These are phyloP conservation scores for Hypoxylon sp. DNA, from an alignment of 2,329 filamentous ascomycete genomes.

Conservation along the genomic window DNA sequence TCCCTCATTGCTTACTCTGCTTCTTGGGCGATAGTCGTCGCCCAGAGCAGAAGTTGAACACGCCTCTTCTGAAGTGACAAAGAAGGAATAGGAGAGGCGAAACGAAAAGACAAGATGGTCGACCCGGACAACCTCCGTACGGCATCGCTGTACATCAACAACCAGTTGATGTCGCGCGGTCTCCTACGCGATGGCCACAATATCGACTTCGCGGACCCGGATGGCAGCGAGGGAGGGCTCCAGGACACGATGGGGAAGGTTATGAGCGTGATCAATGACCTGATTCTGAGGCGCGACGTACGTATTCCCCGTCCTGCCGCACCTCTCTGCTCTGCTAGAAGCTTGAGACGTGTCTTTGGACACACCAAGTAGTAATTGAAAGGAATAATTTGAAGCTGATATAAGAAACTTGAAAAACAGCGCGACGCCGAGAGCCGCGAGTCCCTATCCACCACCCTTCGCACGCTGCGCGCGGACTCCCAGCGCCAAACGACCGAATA, in stretches of 20 bases:
- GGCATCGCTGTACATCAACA: slow-evolving; percentile 79
- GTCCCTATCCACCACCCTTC: slow-evolving; percentile 81
- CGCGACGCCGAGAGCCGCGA: slow-evolving; percentile 92
- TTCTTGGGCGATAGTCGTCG: slow-evolving; percentile 4
- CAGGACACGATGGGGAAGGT: slow-evolving; percentile 81
- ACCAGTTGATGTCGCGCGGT: slow-evolving; percentile 75
- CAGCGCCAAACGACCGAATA: slow-evolving; percentile 79
- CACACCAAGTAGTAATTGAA: neutral
- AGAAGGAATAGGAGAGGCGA: slow-evolving; percentile 11
- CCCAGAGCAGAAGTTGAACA: slow-evolving; percentile 3
- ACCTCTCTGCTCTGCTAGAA: neutral
- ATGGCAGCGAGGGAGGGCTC: slow-evolving; percentile 70
- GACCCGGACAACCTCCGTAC: slow-evolving; percentile 73
- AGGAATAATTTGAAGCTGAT: slow-evolving; percentile 15
- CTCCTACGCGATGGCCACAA: slow-evolving; percentile 75
- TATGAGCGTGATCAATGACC: slow-evolving; percentile 93
- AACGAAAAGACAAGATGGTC: slow-evolving; percentile 50
- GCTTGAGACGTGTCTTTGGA: neutral
- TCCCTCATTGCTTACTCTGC: slow-evolving; percentile 16
- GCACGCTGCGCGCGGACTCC: slow-evolving; percentile 79
- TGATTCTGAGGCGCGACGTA: slow-evolving; percentile 91
- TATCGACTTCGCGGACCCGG: slow-evolving; percentile 86
- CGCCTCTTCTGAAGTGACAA: neutral
- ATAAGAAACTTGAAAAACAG: slow-evolving; percentile 58
- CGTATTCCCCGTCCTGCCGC: slow-evolving; percentile 51